Evolutionary conservation across 2,329 filamentous ascomycete genomes (phyloP).

Genomic region (Paracorniculantispora psalliotae): DNA sequence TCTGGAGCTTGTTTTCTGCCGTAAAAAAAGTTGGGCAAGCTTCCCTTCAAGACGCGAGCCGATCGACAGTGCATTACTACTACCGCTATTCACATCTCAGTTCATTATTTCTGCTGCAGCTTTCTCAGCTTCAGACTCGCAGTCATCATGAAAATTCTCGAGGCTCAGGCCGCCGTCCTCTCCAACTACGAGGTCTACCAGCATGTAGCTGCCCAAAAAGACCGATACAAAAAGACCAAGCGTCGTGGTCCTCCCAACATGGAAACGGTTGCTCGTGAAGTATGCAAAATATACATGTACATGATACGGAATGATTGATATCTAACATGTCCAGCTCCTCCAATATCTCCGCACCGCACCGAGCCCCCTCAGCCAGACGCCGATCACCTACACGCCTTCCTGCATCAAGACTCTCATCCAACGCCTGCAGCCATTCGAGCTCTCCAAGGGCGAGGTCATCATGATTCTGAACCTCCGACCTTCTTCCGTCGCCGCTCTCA

Average conservation of each 20-base stretch:
- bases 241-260: constrained; percentile 52
- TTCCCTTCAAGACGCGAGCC: neutral
- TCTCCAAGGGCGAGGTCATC: constrained; percentile 63
- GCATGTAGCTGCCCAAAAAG: constrained; percentile 55
- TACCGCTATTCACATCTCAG: no score
- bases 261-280: constrained; percentile 60
- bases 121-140: no score
- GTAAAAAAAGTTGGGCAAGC: constrained; percentile 4
- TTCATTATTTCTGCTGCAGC: no score
- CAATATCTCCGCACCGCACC: constrained; percentile 54
- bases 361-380: constrained; percentile 51
- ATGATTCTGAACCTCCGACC: constrained; percentile 66
- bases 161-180: constrained; percentile 63
- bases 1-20: neutral
- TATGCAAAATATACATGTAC: constrained; percentile 29
- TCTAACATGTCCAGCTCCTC: constrained; percentile 42
- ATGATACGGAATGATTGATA: neutral
- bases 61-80: neutral
- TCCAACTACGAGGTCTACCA: constrained; percentile 70
- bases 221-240: constrained; percentile 46
- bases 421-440: constrained; percentile 50
- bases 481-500: constrained; percentile 50
- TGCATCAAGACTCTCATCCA: constrained; percentile 51
- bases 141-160: constrained; percentile 68
- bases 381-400: constrained; percentile 46